Evolutionary conservation across 108 stramenopile species (phyloP), one percentile per base, ranked within the genome.

Genomic region (Cylindrotheca fusiformis): DNA sequence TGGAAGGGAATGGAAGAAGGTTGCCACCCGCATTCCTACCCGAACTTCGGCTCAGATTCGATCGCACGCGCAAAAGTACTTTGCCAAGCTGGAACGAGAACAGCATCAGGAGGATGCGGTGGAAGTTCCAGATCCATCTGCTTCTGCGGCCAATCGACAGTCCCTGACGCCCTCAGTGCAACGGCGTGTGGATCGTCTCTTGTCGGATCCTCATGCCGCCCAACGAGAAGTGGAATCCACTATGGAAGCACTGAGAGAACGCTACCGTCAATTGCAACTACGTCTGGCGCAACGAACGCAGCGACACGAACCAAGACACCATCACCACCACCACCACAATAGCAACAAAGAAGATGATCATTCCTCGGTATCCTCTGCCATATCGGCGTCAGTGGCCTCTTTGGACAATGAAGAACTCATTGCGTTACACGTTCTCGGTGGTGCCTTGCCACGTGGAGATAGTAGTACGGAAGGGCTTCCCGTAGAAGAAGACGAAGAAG

Each of bases 1-100:
- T 74, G 98, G 98, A 14, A 73, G 87, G 19, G 86, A 93, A 74
- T 97, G 96, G 97, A 94, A 91, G 72, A 83, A 86, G 66, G 93
- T 96, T 19, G 81, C 87, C 2, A 32, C 69, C 22, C 72, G 84
- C 28, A 94, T 99, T 55, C 89, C 95, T 3, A 95, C 97, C 12
- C 69, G 97, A 32, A 94, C 94, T 20, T 93, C 96, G 18, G 86
- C 93, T 24, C 98, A 99, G 60, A 97, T 97, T 52, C 88, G 98
- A 4, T 95, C 94, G 32, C 98, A 99, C 65, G 98, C 98, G 1
- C 97, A 98, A 80, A 98, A 98, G 77, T 97, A 97, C 67, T 97
- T 99, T 69, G 77, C 89, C 64, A 97, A 95, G 69, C 53, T 82
- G 33, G 59, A 72, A 31, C 60, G 74, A 22, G 83, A 81, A 14